Conservation (phyloP, 2,329 filamentous ascomycete genomes). For the Xylaria sp. region DNA sequence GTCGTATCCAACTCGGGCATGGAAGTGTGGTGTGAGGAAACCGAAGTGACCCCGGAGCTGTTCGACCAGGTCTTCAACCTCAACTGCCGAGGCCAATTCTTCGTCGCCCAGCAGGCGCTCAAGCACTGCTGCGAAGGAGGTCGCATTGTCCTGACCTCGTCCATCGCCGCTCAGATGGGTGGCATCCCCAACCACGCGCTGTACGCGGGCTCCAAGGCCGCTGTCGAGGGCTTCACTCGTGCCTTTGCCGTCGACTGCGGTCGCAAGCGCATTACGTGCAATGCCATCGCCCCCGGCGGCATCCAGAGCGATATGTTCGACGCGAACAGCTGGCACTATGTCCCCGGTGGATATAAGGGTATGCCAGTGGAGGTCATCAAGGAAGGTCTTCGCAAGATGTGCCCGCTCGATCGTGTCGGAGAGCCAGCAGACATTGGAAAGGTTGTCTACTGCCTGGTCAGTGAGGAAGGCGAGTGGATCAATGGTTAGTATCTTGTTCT, state of each 20-base stretch:
- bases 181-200: constrained; percentile 65
- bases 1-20: constrained; percentile 68
- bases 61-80: constrained; percentile 68
- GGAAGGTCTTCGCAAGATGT: constrained; percentile 48
- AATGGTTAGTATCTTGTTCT: constrained; percentile 45
- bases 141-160: constrained; percentile 66
- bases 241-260: constrained; percentile 68
- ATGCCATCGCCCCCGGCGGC: constrained; percentile 66
- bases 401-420: constrained; percentile 55
- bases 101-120: constrained; percentile 70
- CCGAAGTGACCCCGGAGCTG: constrained; percentile 64
- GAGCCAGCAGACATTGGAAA: constrained; percentile 54
- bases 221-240: constrained; percentile 67
- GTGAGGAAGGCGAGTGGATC: constrained; percentile 58
- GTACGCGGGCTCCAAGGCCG: constrained; percentile 68
- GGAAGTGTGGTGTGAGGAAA: constrained; percentile 65
- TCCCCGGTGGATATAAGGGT: constrained; percentile 49
- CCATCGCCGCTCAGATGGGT: constrained; percentile 60
- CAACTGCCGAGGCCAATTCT: constrained; percentile 69
- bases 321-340: constrained; percentile 62
- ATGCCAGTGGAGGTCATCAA: constrained; percentile 51
- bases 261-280: constrained; percentile 62
- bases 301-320: constrained; percentile 76
- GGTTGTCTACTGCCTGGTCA: constrained; percentile 51
- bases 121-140: constrained; percentile 65